Base-by-base conservation (phyloP, 192 early-diverging fungal species). In the Coemansia reversa region DNA sequence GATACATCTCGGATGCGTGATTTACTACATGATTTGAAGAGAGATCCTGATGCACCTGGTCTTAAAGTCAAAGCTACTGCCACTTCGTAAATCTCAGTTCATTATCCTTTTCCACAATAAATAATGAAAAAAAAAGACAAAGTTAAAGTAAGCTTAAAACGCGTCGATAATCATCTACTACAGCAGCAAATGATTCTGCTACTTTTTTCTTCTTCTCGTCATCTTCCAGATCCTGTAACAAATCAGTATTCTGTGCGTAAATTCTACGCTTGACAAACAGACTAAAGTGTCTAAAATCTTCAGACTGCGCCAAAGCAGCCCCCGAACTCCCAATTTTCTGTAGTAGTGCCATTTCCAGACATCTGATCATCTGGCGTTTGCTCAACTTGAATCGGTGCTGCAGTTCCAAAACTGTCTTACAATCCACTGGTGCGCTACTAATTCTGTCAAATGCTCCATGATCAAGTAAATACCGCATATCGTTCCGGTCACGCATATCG, bases 401-500 rank as follows among this genome's bases (percentile, higher is more conserved):
- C 35, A 93, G 51, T 30, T 78, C 59, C 6, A 76, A 66, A 18
- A 92, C 62, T 9, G 63, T 62, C n/a, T 76, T 72, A 0, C 62
- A 50, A 8, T 66, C 58, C 4, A 98, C 84, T 6, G 91, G 90
- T 7, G 85, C 79, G n/a, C 59, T 3, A 25, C 71, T 51, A 6
- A 95, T 53, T 6, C 82, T 82, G 24, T 85, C 84, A 51, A 92
- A 89, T 3, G 82, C 86, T 5, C 79, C 72, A 8, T 83, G 72
- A 1, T 83, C 60, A 7, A 86, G 61, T 49, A 98, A 76, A 23
- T 75, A 74, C 25, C 81, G 74, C 73, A 94, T 73, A 68, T 96
- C 96, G 67, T 88, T 88, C 63, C 86, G 85, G 59, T 98, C 96
- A 4, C 96, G 86, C 72, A 98, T 70, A 62, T 91, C 90, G 55